Evolutionary conservation across 345 rosid genomes (phyloP), one percentile per base, ranked within the genome.

Genomic region (Rubroshorea leprosula): DNA sequence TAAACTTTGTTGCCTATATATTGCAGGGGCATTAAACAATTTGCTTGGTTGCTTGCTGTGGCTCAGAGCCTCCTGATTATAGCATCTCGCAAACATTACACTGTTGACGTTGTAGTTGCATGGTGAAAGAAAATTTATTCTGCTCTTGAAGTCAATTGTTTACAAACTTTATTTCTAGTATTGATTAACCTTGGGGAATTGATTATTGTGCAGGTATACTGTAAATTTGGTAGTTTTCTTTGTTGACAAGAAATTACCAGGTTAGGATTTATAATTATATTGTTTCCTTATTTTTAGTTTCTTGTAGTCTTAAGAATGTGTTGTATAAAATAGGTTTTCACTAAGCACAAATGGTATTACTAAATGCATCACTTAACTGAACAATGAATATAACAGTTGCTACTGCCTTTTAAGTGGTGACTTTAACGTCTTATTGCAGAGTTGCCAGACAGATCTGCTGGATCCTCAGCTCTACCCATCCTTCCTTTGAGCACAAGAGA

Each of bases 1-100:
- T 62, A 26, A 15, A 13, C 24, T 47, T 41, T 43, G 3, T 52
- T 25, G 57, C 45, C 25, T n/a, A 27, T 35, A 7, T 19, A 14
- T 49, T 70, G 61, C 69, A 87, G 95, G 80, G 81, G 65, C 69
- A 65, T 90, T 58, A 87, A 83, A 80, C 85, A 79, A 21, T 59
- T 78, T 49, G 88, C 85, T 60, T 87, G 95, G 96, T 56, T 81
- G 50, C 54, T 90, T 55, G 93, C 90, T 1, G 76, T 84, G 55
- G 58, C 67, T 65, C 93, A 84, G 73, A 87, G 95, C 81, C 55
- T 90, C n/a, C 58, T 90, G 68, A 90, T 87, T 65, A 61, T 90
- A 72, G 97, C 97, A 44, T 90, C 93, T 48, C 81, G 86, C 73
- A 86, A 89, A 68, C 91, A 86, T 76, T 86, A 89, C 72, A 80